A percentile compares a stretch with the other conserved stretches of the same genome.
Evolutionary conservation across 257 asterid genomes (phyloP).

Genomic region (Primulina huaijiensis): DNA sequence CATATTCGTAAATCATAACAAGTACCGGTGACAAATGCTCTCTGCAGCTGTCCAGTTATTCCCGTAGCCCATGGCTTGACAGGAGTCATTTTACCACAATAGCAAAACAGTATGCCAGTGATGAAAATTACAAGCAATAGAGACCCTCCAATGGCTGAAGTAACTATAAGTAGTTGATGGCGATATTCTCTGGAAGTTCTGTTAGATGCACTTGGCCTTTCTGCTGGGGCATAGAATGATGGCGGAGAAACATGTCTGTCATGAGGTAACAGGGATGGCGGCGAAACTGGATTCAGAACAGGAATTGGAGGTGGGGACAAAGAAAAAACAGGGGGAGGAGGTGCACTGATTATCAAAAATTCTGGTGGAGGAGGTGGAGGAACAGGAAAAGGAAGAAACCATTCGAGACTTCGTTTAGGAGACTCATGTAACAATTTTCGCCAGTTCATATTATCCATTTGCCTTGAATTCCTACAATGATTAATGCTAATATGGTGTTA

Average conservation of each 20-base stretch:
- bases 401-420: too few relatives aligned
- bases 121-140: constrained; percentile 29
- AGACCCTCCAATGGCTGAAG: constrained; percentile 46
- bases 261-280: constrained; percentile 27
- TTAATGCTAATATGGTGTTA: not conserved
- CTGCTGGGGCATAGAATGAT: constrained; percentile 28
- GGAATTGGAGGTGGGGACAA: constrained; percentile 1
- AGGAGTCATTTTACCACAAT: constrained; percentile 43
- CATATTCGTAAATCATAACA: not conserved
- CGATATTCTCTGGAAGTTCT: constrained; percentile 5
- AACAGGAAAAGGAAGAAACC: not conserved
- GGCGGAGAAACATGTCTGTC: constrained; percentile 31
- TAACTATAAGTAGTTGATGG: too few relatives aligned
- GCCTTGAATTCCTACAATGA: constrained; percentile 42
- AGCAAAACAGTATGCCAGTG: too few relatives aligned
- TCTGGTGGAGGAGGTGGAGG: constrained; percentile 7
- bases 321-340: not conserved
- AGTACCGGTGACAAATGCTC: constrained; percentile 76
- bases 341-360: not conserved
- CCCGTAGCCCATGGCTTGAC: constrained; percentile 96
- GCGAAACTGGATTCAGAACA: constrained; percentile 26
- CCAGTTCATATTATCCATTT: constrained; percentile 27
- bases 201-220: constrained; percentile 20
- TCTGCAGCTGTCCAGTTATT: constrained; percentile 89
- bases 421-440: constrained; percentile 44